These are phyloP conservation scores for Magnusiomyces paraingens DNA, from an alignment of 1,139 yeast genomes.

Conservation along the genomic window DNA sequence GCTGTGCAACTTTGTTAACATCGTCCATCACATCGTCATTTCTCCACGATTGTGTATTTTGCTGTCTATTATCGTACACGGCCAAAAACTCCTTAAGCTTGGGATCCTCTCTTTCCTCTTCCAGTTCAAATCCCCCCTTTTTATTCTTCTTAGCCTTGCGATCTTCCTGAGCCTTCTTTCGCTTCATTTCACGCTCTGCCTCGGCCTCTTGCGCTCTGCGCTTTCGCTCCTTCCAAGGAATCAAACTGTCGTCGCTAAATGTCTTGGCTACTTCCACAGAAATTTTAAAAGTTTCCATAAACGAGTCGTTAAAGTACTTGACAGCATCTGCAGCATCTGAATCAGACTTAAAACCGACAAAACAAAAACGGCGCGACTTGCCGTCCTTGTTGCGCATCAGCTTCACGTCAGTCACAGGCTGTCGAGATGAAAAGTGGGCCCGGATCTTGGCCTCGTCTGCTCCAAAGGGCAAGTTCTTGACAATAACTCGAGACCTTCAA, in stretches of 20 bases:
- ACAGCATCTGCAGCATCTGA: conserved; percentile 78
- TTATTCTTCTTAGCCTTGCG: conserved; percentile 46
- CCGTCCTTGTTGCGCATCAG: conserved; percentile 76
- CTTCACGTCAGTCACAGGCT: conserved; percentile 73
- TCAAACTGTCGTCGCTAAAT: conserved; percentile 77
- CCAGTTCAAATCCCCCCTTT: conserved; percentile 21
- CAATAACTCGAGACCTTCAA: conserved; percentile 77
- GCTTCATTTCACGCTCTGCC: conserved; percentile 13
- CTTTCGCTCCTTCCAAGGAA: conserved; percentile 59
- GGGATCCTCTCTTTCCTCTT: conserved; percentile 40
- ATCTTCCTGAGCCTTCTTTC: conserved; percentile 19
- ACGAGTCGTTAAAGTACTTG: conserved; percentile 65
- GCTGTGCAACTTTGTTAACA: conserved; percentile 20
- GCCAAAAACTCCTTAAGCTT: conserved; percentile 74
- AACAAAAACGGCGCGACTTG: conserved; percentile 87
- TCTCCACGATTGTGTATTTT: conserved; percentile 60
- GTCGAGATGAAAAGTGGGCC: conserved; percentile 47
- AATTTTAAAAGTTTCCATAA: conserved; percentile 74
- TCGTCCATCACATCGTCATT: conserved; percentile 55
- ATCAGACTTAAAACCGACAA: conserved; percentile 70
- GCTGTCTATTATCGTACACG: conserved; percentile 70
- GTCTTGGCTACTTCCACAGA: conserved; percentile 80
- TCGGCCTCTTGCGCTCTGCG: conserved; percentile 38
- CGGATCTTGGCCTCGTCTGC: conserved; percentile 68
- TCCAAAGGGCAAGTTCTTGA: conserved; percentile 85